Base-by-base conservation (phyloP, 495 filamentous ascomycete species). In the Hypoxylon fuscum region DNA sequence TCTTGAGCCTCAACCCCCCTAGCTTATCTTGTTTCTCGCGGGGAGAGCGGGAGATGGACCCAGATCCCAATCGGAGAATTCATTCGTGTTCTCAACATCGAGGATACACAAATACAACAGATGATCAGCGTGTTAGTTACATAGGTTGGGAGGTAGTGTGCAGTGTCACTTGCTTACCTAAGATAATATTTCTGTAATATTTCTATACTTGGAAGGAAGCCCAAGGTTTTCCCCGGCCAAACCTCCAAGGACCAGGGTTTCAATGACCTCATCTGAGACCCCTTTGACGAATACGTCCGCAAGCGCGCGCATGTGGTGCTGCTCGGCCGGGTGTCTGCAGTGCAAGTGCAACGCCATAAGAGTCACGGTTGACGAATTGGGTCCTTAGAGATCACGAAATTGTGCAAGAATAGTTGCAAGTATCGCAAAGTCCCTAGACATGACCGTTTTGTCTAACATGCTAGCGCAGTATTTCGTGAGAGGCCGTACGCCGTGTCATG, bases 11-110 rank as follows among this genome's bases (percentile, higher is more conserved):
- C 62, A 65, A 37, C 12, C 25, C 32, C n/a, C 37, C 31, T 50
- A 44, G 43, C 42, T 18, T 37, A 21, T n/a, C 12, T 41, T 38
- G 12, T 23, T 43, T 15, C 37, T 14, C 32, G 49, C 54, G 62
- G 62, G 55, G 45, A 60, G 51, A 29, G 9, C 55, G 55, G 62
- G 56, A 47, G 45, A 20, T 5, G 22, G 32, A 56, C 50, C 32
- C n/a, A 45, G 22, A 42, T 62, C 18, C 63, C 63, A 62, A 66
- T 66, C 57, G 63, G 63, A 66, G 42, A 66, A 53, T 66, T 62
- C 46, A 44, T 45, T 45, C 15, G 17, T 40, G 14, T 59, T 59
- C 46, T 48, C 23, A 38, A 31, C n/a, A 55, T 17, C 48, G 14
- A 54, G 25, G 7, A 55, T 35, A 38, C 42, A 23, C 52, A 46